Conservation (phyloP, 2,329 filamentous ascomycete species). For the Chaetomiaceae sp. region DNA sequence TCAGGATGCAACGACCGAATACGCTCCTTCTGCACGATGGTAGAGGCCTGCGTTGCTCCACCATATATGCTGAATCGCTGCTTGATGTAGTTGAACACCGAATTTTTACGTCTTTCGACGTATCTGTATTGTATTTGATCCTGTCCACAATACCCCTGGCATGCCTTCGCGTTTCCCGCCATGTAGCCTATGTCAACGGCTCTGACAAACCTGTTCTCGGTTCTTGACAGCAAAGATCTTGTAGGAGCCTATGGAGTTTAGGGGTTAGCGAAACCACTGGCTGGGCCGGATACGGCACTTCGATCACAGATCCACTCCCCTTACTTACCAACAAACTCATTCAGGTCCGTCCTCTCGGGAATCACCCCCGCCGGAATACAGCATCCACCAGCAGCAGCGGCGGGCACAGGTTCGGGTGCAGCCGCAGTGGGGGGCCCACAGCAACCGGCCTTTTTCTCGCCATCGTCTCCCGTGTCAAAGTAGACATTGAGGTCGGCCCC, state of each 20-base stretch:
- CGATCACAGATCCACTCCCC: neutral
- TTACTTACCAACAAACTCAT: slow-evolving; percentile 46
- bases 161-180: no score
- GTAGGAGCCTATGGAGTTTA: slow-evolving; percentile 36
- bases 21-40: no score
- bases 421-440: slow-evolving; percentile 4
- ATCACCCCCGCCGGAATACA: slow-evolving; percentile 22
- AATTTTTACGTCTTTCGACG: no score
- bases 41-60: no score
- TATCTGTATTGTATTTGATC: no score
- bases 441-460: slow-evolving; percentile 16
- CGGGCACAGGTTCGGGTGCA: no score
- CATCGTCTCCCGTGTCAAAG: slow-evolving; percentile 29
- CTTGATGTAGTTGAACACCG: no score
- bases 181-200: no score
- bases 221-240: slow-evolving; percentile 47
- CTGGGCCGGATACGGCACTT: neutral
- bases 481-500: slow-evolving; percentile 46
- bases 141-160: no score
- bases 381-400: slow-evolving; percentile 19
- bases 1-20: no score
- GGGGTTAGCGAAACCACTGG: neutral
- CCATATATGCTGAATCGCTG: no score
- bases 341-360: slow-evolving; percentile 38
- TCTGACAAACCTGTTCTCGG: neutral